Percentiles rank a stretch among this genome's conserved stretches.
Conservation (phyloP, 441 rosid genomes). For the Kokia cookei region DNA sequence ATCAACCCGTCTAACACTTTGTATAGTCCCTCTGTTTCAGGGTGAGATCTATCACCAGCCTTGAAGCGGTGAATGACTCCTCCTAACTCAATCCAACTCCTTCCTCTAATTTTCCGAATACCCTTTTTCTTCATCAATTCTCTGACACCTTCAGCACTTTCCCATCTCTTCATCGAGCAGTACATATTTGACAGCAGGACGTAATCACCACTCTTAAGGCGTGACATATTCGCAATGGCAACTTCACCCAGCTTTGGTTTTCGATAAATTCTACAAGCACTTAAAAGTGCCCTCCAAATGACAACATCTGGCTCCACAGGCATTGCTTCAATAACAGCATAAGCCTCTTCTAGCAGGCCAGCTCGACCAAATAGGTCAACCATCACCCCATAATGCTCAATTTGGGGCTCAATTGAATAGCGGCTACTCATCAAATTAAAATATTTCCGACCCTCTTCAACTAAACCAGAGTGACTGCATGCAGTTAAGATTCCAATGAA, state of each 20-base stretch:
- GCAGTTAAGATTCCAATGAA: constrained; percentile 52
- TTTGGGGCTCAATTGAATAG: constrained; percentile 44
- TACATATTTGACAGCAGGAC: constrained; percentile 57
- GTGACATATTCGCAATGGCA: constrained; percentile 40
- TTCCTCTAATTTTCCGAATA: constrained; percentile 48
- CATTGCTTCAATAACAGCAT: constrained; percentile 43
- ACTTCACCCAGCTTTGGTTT: constrained; percentile 42
- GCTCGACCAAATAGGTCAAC: constrained; percentile 57
- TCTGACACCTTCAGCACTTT: constrained; percentile 47
- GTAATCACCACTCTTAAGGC: constrained; percentile 46
- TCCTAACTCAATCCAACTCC: constrained; percentile 55
- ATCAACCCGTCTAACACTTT: constrained; percentile 46
- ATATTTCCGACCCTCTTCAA: constrained; percentile 39
- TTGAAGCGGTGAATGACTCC: constrained; percentile 50
- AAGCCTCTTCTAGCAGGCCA: constrained; percentile 47
- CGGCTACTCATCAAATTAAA: constrained; percentile 36
- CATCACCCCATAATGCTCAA: constrained; percentile 79
- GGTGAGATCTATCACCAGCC: constrained; percentile 51
- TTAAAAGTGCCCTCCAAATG: constrained; percentile 67
- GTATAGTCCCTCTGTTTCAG: constrained; percentile 50
- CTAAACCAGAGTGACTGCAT: constrained; percentile 51
- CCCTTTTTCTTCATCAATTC: constrained; percentile 46
- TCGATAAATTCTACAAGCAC: constrained; percentile 42
- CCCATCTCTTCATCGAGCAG: constrained; percentile 59
- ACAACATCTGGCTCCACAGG: constrained; percentile 51